A percentile compares a stretch with the other conserved stretches of the same genome.
phyloP scores from a whole-genome alignment of 129 eudicot species.

The Escallonia rubra region DNA sequence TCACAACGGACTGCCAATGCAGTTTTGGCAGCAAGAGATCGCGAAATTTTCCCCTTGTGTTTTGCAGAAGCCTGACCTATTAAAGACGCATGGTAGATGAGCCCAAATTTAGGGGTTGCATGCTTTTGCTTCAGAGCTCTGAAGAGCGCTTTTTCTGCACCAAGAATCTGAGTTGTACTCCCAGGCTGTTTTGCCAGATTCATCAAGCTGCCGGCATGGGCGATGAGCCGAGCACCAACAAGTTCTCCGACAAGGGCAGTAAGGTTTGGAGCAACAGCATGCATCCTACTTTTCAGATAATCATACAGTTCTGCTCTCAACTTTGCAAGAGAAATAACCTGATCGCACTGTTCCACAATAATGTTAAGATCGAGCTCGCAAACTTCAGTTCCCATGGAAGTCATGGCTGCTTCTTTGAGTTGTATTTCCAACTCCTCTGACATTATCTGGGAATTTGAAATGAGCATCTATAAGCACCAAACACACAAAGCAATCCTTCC shows the following conservation, averaged over 20 bases:
- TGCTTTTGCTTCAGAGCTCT: constrained; percentile 55
- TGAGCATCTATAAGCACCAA: neutral
- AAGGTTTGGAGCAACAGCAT: constrained; percentile 55
- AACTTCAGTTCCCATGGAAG: constrained; percentile 74
- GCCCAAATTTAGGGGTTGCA: constrained; percentile 54
- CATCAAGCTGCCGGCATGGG: constrained; percentile 53
- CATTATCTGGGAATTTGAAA: constrained; percentile 28
- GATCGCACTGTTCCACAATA: constrained; percentile 53
- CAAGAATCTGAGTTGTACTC: constrained; percentile 50
- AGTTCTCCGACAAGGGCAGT: constrained; percentile 63
- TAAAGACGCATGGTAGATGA: constrained; percentile 51
- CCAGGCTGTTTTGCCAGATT: constrained; percentile 62
- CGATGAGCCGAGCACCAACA: constrained; percentile 60
- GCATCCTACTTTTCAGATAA: constrained; percentile 54
- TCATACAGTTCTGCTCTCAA: constrained; percentile 56
- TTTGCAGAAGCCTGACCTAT: constrained; percentile 52
- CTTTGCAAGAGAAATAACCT: constrained; percentile 54
- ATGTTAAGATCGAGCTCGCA: constrained; percentile 51
- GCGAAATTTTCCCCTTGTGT: constrained; percentile 36
- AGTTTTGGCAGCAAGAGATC: constrained; percentile 51
- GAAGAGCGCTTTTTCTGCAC: constrained; percentile 60
- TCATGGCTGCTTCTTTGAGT: constrained; percentile 50
- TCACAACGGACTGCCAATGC: constrained; percentile 51
- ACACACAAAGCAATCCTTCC: too few species aligned
- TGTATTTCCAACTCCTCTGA: constrained; percentile 54